Base-by-base conservation (phyloP, 1,284 basidiomycete genomes). In the Xerocomus amazonicus region DNA sequence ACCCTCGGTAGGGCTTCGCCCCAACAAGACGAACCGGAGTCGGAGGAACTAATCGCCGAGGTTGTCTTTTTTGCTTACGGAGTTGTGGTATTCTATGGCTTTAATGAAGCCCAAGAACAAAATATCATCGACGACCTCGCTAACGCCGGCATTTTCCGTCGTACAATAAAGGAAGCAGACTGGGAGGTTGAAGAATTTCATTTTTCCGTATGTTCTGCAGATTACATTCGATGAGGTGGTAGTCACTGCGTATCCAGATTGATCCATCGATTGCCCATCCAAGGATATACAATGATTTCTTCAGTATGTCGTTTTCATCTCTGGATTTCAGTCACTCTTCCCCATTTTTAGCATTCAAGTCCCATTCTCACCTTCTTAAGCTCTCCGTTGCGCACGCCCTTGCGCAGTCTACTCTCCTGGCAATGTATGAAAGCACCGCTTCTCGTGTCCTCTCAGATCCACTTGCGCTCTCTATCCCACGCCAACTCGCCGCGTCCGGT, bases 111-210 rank as follows among this genome's bases (percentile, higher is more conserved):
- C 4, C 84, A 94, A 61, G 92, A 93, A 69, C 76, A 75, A 50
- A 79, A 81, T 54, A 84, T 96, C 38, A 69, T 96, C 47, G 90
- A 93, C 50, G 92, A 96, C 64, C 74, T 92, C 26, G 78, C 82
- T n/a, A 77, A 73, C 32, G 90, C 88, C 0, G 77, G 84, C 16
- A 71, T 81, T n/a, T 74, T 89, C 75, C 78, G 74, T 55, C 71
- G 82, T 40, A 73, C 71, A 56, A 71, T 86, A 31, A 69, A 67
- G 2, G 83, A 91, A 61, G 79, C 78, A 12, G 80, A 88, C 52
- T 94, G 92, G 91, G 91, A 95, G 67, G 74, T 92, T 13, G 92
- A 96, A 63, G 87, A 92, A 62, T 94, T 87, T 59, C 92, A 95
- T 71, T 95, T 83, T 68, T 76, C 81, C 12, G 89, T 90, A 60